Percentiles rank a stretch among this genome's conserved stretches.
These are phyloP conservation scores for Blastocladiella emersonii DNA, from an alignment of 371 early-diverging fungal species.

Conservation along the genomic window DNA sequence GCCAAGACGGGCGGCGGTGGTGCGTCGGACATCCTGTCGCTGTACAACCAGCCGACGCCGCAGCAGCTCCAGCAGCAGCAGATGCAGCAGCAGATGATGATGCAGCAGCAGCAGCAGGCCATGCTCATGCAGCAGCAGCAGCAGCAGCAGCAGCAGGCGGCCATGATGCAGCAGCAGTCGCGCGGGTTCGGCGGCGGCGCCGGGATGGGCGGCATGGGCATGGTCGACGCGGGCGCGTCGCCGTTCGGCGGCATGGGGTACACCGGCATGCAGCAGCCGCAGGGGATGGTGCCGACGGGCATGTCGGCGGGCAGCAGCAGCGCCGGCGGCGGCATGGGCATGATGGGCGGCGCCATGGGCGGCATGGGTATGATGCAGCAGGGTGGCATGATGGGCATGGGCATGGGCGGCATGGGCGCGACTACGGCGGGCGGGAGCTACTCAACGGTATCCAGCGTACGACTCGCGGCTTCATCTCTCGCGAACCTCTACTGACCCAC, in stretches of 20 bases:
- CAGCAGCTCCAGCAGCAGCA: too few species aligned
- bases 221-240: too few species aligned
- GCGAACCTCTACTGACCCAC: neutral
- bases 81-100: too few species aligned
- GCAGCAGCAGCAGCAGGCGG: neutral
- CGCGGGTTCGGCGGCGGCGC: neutral
- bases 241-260: too few species aligned
- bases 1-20: neutral
- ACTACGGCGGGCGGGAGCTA: neutral
- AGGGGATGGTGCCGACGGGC: neutral
- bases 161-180: neutral
- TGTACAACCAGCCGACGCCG: too few species aligned
- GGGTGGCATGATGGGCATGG: conserved; percentile 4
- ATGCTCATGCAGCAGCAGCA: too few species aligned
- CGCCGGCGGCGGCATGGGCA: neutral
- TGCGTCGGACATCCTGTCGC: neutral
- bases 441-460: neutral
- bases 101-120: too few species aligned
- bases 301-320: neutral
- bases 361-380: conserved; percentile 2
- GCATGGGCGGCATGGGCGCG: neutral
- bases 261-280: too few species aligned
- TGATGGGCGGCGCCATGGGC: neutral
- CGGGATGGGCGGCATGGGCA: neutral
- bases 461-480: neutral